Base-by-base conservation (phyloP, 441 rosid species). In the Adansonia madagascariensis region DNA sequence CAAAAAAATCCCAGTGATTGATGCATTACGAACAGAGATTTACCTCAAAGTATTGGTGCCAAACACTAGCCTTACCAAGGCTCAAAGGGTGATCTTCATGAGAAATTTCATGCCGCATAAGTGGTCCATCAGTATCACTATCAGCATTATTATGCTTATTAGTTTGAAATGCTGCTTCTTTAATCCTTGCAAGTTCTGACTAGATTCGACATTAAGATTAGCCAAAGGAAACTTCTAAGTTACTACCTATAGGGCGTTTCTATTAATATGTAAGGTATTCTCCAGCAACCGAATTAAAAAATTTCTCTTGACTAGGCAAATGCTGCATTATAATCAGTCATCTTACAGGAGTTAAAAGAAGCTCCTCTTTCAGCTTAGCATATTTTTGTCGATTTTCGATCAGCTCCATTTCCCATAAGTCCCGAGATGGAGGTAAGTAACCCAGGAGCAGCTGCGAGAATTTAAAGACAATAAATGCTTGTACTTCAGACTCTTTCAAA, bases 71-170 rank as follows among this genome's bases (percentile, higher is more conserved):
- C 83, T 88, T 86, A 53, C 88, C 91, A 63, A 78, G 85, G 76
- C 91, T 88, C 79, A 91, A 78, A n/a, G 95, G 95, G 80, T 91
- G 95, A 85, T 91, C 95, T 77, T 88, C 95, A 11, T 83, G 86
- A 75, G 95, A 88, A 70, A 91, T 86, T 81, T 79, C 78, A 43
- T 80, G 92, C 44, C 94, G 77, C 77, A 74, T 84, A 22, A 91
- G 91, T 14, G 81, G 94, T 52, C 92, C 96, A 77, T 82, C 86
- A 59, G 52, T 72, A 49, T 80, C 89, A 76, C 10, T 67, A 66
- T 82, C 85, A 24, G 76, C 63, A 78, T 70, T 83, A 76, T 70
- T 84, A 20, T 60, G 75, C 75, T 86, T 83, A 50, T 43, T 73
- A 66, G 85, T 72, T 57, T 66, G 75, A 44, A 64, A 49, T 50